Conservation (phyloP, 2,329 filamentous ascomycete genomes). For the Cladosporium sp. region DNA sequence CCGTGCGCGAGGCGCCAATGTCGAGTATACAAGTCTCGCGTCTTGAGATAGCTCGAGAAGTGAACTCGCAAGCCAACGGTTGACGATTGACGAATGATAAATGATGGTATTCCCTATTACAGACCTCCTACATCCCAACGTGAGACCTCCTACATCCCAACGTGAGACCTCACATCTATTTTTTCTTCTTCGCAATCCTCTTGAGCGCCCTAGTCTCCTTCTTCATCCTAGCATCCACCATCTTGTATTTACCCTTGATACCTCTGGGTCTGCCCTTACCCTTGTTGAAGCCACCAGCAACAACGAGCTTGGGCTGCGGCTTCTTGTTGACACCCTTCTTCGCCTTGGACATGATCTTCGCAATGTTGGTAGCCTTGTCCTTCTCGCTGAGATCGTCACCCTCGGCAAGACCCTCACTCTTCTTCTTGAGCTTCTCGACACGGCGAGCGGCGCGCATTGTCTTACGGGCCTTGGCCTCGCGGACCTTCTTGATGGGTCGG, state of each 20-base stretch:
- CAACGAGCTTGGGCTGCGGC: slow-evolving; percentile 81
- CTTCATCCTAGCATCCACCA: slow-evolving; percentile 93
- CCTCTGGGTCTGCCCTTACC: slow-evolving; percentile 86
- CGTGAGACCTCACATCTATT: slow-evolving; percentile 3
- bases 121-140: neutral
- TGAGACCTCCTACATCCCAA: neutral
- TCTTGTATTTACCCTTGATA: slow-evolving; percentile 95
- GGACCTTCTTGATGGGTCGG: slow-evolving; percentile 97
- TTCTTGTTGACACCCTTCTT: slow-evolving; percentile 73
- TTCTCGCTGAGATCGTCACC: slow-evolving; percentile 94
- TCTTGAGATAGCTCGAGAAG: neutral
- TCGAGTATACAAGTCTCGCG: neutral
- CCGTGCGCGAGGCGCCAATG: neutral
- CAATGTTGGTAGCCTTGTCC: slow-evolving; percentile 87
- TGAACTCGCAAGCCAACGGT: neutral
- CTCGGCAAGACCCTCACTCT: slow-evolving; percentile 84
- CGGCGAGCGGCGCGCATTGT: slow-evolving; percentile 91
- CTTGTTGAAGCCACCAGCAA: slow-evolving; percentile 80
- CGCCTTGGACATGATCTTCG: slow-evolving; percentile 78
- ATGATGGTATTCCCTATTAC: slow-evolving; percentile 1
- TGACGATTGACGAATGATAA: neutral
- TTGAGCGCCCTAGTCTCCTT: slow-evolving; percentile 92
- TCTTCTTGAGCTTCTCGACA: slow-evolving; percentile 94
- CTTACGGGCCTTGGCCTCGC: slow-evolving; percentile 93
- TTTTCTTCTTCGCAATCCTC: slow-evolving; percentile 71